Conservation (phyloP, 148 eudicot genomes). For the Fagopyrum homotropicum region DNA sequence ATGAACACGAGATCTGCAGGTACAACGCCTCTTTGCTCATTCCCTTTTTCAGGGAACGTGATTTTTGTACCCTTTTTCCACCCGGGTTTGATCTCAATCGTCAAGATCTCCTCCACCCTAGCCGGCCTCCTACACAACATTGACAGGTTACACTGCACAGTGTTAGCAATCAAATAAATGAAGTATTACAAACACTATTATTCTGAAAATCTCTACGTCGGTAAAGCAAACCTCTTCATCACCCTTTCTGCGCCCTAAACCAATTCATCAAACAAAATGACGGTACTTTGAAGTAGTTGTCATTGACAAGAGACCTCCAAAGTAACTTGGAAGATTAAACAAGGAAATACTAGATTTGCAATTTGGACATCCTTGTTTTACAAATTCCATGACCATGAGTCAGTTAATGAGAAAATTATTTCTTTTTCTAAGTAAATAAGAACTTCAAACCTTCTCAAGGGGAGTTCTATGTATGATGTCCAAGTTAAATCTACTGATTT, state of each 20-base stretch:
- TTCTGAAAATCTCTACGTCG: background rate
- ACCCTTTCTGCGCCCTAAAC: background rate
- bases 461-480: too few relatives aligned
- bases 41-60: conserved; percentile 69
- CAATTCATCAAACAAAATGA: background rate
- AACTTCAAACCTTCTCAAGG: background rate
- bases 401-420: background rate
- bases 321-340: background rate
- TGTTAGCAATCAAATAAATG: too few relatives aligned
- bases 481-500: too few relatives aligned
- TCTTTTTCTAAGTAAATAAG: background rate
- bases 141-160: too few relatives aligned
- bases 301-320: background rate
- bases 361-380: background rate
- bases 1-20: conserved; percentile 70
- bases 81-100: conserved; percentile 71
- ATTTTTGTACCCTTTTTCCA: conserved; percentile 84
- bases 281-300: background rate
- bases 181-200: background rate
- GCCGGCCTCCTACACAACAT: conserved; percentile 45
- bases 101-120: conserved; percentile 59
- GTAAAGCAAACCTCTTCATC: background rate
- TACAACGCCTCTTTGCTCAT: conserved; percentile 59
- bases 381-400: background rate
- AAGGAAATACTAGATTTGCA: background rate